phyloP scores from a whole-genome alignment of 75 land plant species.

The Adiantum capillusveneris region DNA sequence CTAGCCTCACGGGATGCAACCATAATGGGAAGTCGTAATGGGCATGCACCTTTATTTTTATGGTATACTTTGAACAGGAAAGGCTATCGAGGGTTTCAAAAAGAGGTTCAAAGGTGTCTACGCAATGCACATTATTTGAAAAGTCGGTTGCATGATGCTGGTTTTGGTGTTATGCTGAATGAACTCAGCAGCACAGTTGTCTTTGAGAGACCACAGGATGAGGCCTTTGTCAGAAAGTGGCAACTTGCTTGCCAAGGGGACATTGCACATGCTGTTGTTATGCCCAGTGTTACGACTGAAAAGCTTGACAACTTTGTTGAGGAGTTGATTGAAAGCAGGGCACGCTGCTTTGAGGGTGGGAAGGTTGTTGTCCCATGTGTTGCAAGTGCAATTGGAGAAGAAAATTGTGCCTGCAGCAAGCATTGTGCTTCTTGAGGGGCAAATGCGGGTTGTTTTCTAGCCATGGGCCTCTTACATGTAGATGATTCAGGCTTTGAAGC shows the following conservation, averaged over 20 bases:
- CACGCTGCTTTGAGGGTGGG: slow-evolving; percentile 57
- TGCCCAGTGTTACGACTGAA: slow-evolving; percentile 88
- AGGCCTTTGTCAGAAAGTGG: slow-evolving; percentile 85
- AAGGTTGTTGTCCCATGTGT: slow-evolving; percentile 56
- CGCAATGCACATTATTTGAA: slow-evolving; percentile 92
- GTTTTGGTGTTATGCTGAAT: slow-evolving; percentile 91
- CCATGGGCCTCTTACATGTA: too few relatives aligned
- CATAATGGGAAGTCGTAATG: slow-evolving; percentile 97
- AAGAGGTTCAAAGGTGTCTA: slow-evolving; percentile 94
- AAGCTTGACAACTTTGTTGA: slow-evolving; percentile 70
- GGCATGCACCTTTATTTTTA: slow-evolving; percentile 93
- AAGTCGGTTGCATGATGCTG: slow-evolving; percentile 53
- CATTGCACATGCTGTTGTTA: slow-evolving; percentile 96
- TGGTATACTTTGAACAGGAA: slow-evolving; percentile 97
- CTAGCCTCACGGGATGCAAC: slow-evolving; percentile 97
- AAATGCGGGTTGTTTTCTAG: too few relatives aligned
- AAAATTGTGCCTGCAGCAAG: slow-evolving; percentile 60
- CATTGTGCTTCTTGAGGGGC: too few relatives aligned
- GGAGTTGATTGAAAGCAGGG: slow-evolving; percentile 57
- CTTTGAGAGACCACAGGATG: slow-evolving; percentile 89
- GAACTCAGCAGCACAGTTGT: slow-evolving; percentile 99
- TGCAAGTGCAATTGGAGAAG: slow-evolving; percentile 59
- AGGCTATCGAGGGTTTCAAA: slow-evolving; percentile 91
- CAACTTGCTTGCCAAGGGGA: slow-evolving; percentile 93
- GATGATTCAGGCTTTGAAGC: too few relatives aligned